These are phyloP conservation scores for Lyophyllum decastes DNA, from an alignment of 768 basidiomycete genomes.

Conservation along the genomic window DNA sequence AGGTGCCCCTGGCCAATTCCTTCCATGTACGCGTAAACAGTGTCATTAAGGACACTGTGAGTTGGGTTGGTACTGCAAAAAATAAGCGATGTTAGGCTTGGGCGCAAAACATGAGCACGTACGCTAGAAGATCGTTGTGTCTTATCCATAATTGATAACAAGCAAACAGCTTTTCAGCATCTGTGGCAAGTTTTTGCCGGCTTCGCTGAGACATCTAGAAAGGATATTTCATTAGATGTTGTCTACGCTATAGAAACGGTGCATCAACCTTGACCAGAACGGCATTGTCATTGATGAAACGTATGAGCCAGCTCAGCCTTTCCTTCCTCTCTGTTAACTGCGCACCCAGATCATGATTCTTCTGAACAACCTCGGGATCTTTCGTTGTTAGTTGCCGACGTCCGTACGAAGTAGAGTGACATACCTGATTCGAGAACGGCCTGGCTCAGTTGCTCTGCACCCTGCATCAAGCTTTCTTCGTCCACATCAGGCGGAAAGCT, in stretches of 20 bases:
- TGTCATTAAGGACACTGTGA: conserved; percentile 67
- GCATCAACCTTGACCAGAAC: conserved; percentile 67
- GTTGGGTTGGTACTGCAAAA: conserved; percentile 50
- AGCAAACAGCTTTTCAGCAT: conserved; percentile 87
- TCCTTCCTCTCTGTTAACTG: conserved; percentile 78
- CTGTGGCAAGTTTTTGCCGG: conserved; percentile 71
- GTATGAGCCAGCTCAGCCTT: conserved; percentile 81
- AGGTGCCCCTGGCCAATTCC: conserved; percentile 53
- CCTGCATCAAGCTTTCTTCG: conserved; percentile 76
- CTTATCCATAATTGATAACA: conserved; percentile 80
- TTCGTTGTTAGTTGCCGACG: conserved; percentile 10
- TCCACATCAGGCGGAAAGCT: conserved; percentile 81
- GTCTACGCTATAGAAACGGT: not conserved
- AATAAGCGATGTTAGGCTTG: not conserved
- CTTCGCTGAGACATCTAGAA: conserved; percentile 78
- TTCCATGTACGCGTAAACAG: conserved; percentile 69
- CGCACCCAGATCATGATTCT: conserved; percentile 77
- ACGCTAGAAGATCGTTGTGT: conserved; percentile 71
- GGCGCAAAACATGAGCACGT: not conserved
- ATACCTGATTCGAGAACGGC: conserved; percentile 75
- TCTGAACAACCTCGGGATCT: conserved; percentile 69
- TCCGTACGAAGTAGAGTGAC: not conserved
- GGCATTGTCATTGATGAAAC: conserved; percentile 86
- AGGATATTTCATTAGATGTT: not conserved
- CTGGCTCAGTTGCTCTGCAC: conserved; percentile 73